Evolutionary conservation across 768 basidiomycete genomes (phyloP), one percentile per base, ranked within the genome.

Genomic region (Tephrocybe sp.): DNA sequence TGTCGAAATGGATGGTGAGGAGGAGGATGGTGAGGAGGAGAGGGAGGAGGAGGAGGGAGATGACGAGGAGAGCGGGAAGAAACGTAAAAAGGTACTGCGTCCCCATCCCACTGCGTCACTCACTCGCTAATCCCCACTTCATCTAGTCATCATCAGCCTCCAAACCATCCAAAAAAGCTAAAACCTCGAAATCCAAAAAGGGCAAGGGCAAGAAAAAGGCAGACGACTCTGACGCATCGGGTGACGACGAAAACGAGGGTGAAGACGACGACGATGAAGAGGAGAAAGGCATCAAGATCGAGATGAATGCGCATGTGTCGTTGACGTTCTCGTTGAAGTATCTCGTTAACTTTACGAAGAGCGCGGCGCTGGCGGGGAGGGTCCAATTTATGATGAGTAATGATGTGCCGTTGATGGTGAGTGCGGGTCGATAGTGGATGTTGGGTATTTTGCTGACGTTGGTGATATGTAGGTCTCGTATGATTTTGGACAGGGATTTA

Each of bases 321-420:
- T 76, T 98, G 43, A 98, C 94, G 1, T 98, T 98, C 76, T 93
- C 91, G 30, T 75, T 98, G 60, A 98, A 98, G 69, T 99, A 98
- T 70, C 85, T 98, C 23, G 86, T 90, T 68, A 98, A 97, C 73
- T 98, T 99, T 63, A 83, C 92, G 46, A 98, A 97, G 78, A 91
- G 89, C 56, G 73, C 88, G 1, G 76, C 84, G 26, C 72, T 99
- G 34, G 79, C 83, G 12, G 76, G 73, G 55, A 79, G 74, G 22
- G 93, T 95, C 32, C 80, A 84, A 63, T 78, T 97, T 19, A 87
- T 87, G 80, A 85, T 97, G 85, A 89, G 85, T 68, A 92, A 89
- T 64, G 93, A 96, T 31, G 92, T 96, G 0, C 93, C 93, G 2
- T 73, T 96, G 43, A 77, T 96, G 49, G 91, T 92, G 40, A 65